Base-by-base conservation (phyloP, 805 yeast species). In the Yamadazyma sp. region DNA sequence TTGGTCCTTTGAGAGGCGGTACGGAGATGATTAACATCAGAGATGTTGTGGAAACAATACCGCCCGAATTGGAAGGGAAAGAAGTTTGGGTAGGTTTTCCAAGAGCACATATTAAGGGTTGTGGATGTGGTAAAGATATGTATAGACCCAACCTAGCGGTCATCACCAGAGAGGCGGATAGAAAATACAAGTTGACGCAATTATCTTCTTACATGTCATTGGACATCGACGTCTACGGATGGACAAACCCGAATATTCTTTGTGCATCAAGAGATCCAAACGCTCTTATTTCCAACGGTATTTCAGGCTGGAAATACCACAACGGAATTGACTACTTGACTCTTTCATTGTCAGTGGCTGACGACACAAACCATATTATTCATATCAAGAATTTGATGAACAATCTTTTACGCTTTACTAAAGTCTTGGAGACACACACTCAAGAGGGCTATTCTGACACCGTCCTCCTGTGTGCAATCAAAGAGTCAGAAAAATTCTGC, bases 61-160 rank as follows among this genome's bases (percentile, higher is more conserved):
- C 31, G 38, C 46, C 34, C 21, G 39, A 24, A 13, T 37, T 40
- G 10, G 38, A 32, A 13, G 38, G 32, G n/a, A 38, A 67, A 31
- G 68, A 65, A 40, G 48, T 66, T 5, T 66, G 64, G 64, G 37
- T 63, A 3, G 70, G 70, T 2, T 60, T 67, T 42, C 69, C 71
- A 4, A 46, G 71, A 34, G 70, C 71, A 3, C 71, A 67, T 38
- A 40, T 67, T 10, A 43, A 47, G 19, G 38, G 42, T 3, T 67
- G 73, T 51, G 72, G 71, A 2, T 67, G 73, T 48, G 70, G 70
- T 10, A 40, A 43, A n/a, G 52, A 52, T 16, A 55, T 65, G 52
- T 67, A 67, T 45, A 48, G 73, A 25, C 72, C 72, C 11, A 67
- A 67, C 42, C 36, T 67, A 37, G 65, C 64, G 7, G 53, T 65